These are phyloP conservation scores for Diaporthe ilicicola DNA, from an alignment of 2,329 filamentous ascomycete species.

Conservation along the genomic window DNA sequence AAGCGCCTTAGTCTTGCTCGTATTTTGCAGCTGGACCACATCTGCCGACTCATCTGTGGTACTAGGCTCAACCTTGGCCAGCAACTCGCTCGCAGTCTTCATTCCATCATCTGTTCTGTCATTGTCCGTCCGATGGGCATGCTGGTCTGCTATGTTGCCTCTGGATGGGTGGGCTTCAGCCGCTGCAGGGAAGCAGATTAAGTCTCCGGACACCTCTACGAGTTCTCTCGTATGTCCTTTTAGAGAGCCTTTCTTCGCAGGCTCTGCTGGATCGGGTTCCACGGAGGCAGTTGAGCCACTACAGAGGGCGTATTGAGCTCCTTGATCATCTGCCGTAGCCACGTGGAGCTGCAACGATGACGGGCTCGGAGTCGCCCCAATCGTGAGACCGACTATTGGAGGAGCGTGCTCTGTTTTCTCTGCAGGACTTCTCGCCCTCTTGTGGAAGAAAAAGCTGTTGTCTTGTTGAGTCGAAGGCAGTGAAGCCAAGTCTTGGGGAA, in stretches of 20 bases:
- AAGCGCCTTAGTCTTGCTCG: neutral
- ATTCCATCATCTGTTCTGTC: neutral
- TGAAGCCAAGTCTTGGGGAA: neutral
- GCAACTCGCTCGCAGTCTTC: neutral
- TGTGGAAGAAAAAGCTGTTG: constrained; percentile 45
- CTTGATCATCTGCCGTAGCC: neutral
- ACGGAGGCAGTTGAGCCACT: neutral
- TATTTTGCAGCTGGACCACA: neutral
- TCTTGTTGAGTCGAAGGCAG: constrained; percentile 40
- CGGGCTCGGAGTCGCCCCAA: neutral
- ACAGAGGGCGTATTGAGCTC: neutral
- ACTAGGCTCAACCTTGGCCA: neutral
- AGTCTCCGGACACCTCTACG: neutral
- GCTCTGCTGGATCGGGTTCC: neutral
- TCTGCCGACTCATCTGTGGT: neutral
- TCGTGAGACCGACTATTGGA: neutral
- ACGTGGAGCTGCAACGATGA: neutral
- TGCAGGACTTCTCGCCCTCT: constrained; percentile 27
- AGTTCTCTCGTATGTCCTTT: neutral
- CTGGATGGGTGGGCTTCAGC: neutral
- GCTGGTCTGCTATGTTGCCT: neutral
- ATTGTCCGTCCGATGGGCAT: neutral
- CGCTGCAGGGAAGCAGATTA: neutral
- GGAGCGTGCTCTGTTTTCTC: neutral
- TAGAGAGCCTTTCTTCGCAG: neutral